Evolutionary conservation across 179 eudicot genomes (phyloP).

Genomic region (Silene coronaria): DNA sequence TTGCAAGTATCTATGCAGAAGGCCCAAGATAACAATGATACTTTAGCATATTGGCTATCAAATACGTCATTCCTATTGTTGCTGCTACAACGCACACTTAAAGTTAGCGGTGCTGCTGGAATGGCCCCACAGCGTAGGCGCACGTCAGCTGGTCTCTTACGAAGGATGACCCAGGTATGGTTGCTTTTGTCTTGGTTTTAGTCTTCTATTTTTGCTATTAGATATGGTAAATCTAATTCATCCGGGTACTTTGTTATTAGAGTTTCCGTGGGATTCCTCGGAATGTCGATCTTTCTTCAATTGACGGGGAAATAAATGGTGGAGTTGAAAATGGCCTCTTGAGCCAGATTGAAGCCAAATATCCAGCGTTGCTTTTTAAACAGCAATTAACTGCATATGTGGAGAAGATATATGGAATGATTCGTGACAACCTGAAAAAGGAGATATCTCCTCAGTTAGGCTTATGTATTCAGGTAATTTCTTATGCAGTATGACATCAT

Average conservation of each 20-base stretch:
- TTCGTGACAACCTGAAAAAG: conserved; percentile 79
- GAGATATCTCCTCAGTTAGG: conserved; percentile 87
- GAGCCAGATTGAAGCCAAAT: conserved; percentile 77
- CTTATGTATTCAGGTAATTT: conserved; percentile 74
- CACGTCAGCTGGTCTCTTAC: conserved; percentile 59
- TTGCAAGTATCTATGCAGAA: conserved; percentile 24
- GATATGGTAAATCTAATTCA: not conserved
- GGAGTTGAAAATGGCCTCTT: conserved; percentile 41
- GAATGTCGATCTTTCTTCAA: conserved; percentile 49
- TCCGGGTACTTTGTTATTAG: conserved; percentile 28
- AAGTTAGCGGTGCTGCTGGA: conserved; percentile 71
- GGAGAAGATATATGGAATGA: conserved; percentile 89
- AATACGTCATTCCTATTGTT: conserved; percentile 71
- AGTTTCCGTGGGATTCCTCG: conserved; percentile 85
- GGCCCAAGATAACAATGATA: conserved; percentile 79
- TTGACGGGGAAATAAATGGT: conserved; percentile 41
- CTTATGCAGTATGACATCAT: not conserved
- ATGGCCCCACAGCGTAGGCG: conserved; percentile 65
- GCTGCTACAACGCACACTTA: conserved; percentile 70
- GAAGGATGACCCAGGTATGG: conserved; percentile 75
- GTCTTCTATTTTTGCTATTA: not conserved
- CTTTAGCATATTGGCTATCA: conserved; percentile 80
- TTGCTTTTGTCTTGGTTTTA: conserved; percentile 3
- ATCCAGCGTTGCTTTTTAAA: conserved; percentile 83
- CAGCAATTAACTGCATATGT: conserved; percentile 90